These are phyloP conservation scores for Melaleuca quinquenervia DNA, from an alignment of 345 rosid genomes.

Conservation along the genomic window DNA sequence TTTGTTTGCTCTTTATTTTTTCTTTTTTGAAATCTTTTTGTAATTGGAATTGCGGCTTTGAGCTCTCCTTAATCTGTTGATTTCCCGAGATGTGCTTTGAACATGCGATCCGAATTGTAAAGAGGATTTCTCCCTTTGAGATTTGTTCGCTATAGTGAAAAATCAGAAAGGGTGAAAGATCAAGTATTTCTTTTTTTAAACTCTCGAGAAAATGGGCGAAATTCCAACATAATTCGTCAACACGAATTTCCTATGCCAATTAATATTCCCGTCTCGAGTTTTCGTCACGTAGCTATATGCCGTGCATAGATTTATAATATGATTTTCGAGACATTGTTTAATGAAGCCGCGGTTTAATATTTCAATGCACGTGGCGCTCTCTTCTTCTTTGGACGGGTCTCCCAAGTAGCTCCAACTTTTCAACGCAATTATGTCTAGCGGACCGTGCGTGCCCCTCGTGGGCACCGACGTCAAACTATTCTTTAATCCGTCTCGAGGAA, in stretches of 20 bases:
- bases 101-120: not conserved
- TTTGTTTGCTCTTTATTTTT: not conserved
- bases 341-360: not conserved
- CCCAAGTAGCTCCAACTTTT: not conserved
- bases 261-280: not conserved
- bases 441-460: not conserved
- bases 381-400: too few relatives aligned
- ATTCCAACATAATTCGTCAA: not conserved
- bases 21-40: not conserved
- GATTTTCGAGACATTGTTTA: not conserved
- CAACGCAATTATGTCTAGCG: not conserved
- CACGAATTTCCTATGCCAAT: accelerated
- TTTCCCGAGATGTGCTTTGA: not conserved
- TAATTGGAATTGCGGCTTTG: not conserved
- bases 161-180: too few relatives aligned
- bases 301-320: not conserved
- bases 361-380: not conserved
- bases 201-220: not conserved
- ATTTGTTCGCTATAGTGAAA: not conserved
- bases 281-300: not conserved
- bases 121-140: not conserved
- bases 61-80: not conserved
- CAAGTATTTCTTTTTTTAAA: too few relatives aligned
- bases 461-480: not conserved
- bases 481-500: too few relatives aligned